A percentile compares a stretch with the other conserved stretches of the same genome.
Evolutionary conservation across 2,329 filamentous ascomycete species (phyloP).

Genomic region (Paracorniculantispora psalliotae): DNA sequence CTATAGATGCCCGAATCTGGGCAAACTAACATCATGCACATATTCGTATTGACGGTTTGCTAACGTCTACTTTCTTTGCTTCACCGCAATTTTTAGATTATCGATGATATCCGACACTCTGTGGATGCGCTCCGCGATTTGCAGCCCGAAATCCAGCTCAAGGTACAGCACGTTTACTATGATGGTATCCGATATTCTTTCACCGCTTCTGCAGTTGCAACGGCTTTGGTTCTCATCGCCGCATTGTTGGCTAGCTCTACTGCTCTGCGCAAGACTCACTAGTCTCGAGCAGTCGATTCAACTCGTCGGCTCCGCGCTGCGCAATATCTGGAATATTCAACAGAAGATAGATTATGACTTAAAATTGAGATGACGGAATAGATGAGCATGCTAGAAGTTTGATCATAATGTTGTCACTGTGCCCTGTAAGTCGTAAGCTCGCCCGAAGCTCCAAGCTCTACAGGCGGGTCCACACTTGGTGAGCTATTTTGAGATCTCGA

Average conservation of each 20-base stretch:
- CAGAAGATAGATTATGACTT: background rate
- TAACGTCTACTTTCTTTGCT: constrained; percentile 6
- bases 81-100: constrained; percentile 38
- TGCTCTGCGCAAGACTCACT: constrained; percentile 28
- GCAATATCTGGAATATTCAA: background rate
- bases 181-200: constrained; percentile 54
- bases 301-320: background rate
- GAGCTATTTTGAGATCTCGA: constrained; percentile 4
- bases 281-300: background rate
- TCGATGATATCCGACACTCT: constrained; percentile 58
- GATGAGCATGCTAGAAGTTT: background rate
- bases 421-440: background rate
- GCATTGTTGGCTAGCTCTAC: constrained; percentile 27
- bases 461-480: constrained; percentile 7
- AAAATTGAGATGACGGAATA: background rate
- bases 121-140: constrained; percentile 50
- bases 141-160: constrained; percentile 51
- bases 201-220: constrained; percentile 47
- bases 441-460: background rate
- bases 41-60: background rate
- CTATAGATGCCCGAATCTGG: background rate
- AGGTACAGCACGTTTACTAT: constrained; percentile 55
- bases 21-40: background rate
- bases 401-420: background rate
- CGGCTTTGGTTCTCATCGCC: constrained; percentile 37